These are phyloP conservation scores for Dictyostelium citrinum DNA, from an alignment of 78 protist species.

Conservation along the genomic window DNA sequence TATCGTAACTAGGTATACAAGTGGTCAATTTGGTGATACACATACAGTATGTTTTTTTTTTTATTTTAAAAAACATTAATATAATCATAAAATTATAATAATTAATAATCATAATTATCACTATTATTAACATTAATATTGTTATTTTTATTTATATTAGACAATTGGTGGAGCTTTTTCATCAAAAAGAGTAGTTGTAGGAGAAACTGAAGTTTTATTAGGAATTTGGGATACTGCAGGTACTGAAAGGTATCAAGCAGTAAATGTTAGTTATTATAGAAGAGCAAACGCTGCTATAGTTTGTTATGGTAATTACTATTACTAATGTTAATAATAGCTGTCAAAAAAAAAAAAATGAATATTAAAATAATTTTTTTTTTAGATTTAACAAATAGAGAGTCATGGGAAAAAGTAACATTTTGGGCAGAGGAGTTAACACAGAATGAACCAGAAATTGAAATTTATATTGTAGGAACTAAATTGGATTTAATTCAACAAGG, in stretches of 20 bases:
- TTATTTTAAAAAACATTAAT: not conserved
- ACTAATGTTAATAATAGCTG: too few relatives aligned
- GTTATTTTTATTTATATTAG: not conserved
- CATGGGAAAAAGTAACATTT: slow-evolving; percentile 64
- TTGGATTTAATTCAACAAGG: slow-evolving; percentile 48
- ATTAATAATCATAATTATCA: too few relatives aligned
- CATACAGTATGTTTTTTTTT: slow-evolving; percentile 2
- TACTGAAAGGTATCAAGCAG: slow-evolving; percentile 57
- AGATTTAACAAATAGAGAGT: slow-evolving; percentile 37
- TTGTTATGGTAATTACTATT: slow-evolving; percentile 34
- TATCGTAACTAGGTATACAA: slow-evolving; percentile 5
- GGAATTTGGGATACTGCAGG: slow-evolving; percentile 77
- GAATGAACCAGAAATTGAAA: slow-evolving; percentile 69
- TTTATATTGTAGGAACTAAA: slow-evolving; percentile 60
- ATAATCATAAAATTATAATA: not conserved
- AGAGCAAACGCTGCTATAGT: slow-evolving; percentile 75
- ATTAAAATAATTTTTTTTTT: not conserved
- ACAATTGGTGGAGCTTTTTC: slow-evolving; percentile 68
- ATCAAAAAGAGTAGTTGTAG: not conserved
- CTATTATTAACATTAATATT: not conserved
- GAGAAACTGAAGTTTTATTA: slow-evolving; percentile 19
- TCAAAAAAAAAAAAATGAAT: too few relatives aligned
- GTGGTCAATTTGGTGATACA: slow-evolving; percentile 40
- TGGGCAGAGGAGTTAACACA: slow-evolving; percentile 56
- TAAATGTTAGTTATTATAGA: slow-evolving; percentile 64